These are phyloP conservation scores for Saccharomyces hybrid DNA, from an alignment of 1,139 yeast species.

Conservation along the genomic window DNA sequence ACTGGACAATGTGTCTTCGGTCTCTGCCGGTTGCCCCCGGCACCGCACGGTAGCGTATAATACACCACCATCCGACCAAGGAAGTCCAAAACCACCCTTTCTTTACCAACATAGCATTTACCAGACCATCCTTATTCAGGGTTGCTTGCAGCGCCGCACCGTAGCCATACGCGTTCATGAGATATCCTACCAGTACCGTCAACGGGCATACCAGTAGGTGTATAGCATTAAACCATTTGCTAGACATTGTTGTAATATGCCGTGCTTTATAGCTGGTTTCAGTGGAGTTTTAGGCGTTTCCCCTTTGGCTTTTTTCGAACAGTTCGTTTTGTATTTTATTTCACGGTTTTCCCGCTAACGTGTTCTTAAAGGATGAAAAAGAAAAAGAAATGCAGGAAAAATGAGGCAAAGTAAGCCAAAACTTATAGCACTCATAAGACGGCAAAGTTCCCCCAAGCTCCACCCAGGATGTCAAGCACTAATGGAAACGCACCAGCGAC, in stretches of 20 bases:
- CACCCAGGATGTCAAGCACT: background rate
- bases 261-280: background rate
- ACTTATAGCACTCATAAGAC: background rate
- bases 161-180: slow-evolving; percentile 11
- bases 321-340: background rate
- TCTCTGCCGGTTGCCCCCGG: slow-evolving; percentile 3
- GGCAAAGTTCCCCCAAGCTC: background rate
- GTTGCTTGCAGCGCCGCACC: slow-evolving; percentile 7
- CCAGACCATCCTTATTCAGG: slow-evolving; percentile 33
- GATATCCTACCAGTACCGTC: slow-evolving; percentile 29
- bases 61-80: slow-evolving; percentile 33
- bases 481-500: background rate
- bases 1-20: background rate
- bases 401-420: background rate
- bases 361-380: background rate
- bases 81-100: slow-evolving; percentile 94
- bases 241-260: background rate
- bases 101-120: slow-evolving; percentile 73
- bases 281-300: background rate
- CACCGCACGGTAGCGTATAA: slow-evolving; percentile 13
- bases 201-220: slow-evolving; percentile 23
- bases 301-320: background rate
- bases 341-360: background rate
- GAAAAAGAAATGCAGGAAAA: background rate
- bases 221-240: background rate